A percentile compares a stretch with the other conserved stretches of the same genome.
Evolutionary conservation across 306 rosid species (phyloP).

Genomic region (Medicago ruthenica): DNA sequence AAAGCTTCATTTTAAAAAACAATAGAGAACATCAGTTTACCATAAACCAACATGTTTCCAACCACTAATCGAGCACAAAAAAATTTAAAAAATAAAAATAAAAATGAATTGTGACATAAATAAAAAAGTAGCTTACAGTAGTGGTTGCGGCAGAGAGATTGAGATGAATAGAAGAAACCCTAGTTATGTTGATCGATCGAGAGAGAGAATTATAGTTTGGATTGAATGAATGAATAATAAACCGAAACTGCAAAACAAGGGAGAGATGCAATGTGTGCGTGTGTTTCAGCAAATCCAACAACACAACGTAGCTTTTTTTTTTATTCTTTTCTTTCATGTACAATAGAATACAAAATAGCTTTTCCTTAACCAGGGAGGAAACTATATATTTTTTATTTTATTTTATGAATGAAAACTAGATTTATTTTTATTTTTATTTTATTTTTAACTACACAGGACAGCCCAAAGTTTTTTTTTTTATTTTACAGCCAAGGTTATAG

Average conservation of each 20-base stretch:
- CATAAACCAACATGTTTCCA: neutral
- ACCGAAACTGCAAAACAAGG: conserved; percentile 21
- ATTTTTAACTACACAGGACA: no score
- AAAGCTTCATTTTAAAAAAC: neutral
- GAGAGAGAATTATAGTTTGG: neutral
- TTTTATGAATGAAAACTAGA: neutral
- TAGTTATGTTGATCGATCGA: conserved; percentile 46
- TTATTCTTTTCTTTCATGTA: neutral
- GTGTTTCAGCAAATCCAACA: conserved; percentile 33
- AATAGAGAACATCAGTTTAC: conserved; percentile 29
- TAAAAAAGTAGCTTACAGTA: conserved; percentile 53
- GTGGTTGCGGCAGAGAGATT: conserved; percentile 48
- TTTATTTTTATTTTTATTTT: no score
- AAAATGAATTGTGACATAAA: neutral
- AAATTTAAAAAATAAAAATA: neutral
- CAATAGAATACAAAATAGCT: neutral
- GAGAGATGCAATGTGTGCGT: conserved; percentile 12
- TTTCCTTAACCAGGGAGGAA: conserved; percentile 30
- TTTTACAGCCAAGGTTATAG: no score
- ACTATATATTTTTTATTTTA: no score
- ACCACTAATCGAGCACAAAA: conserved; percentile 28
- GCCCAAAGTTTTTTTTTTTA: no score
- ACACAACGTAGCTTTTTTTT: conserved; percentile 6
- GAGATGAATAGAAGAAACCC: conserved; percentile 63
- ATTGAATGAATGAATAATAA: neutral